Base-by-base conservation (phyloP, 2,329 filamentous ascomycete species). In the Fusarium fracticaudum region DNA sequence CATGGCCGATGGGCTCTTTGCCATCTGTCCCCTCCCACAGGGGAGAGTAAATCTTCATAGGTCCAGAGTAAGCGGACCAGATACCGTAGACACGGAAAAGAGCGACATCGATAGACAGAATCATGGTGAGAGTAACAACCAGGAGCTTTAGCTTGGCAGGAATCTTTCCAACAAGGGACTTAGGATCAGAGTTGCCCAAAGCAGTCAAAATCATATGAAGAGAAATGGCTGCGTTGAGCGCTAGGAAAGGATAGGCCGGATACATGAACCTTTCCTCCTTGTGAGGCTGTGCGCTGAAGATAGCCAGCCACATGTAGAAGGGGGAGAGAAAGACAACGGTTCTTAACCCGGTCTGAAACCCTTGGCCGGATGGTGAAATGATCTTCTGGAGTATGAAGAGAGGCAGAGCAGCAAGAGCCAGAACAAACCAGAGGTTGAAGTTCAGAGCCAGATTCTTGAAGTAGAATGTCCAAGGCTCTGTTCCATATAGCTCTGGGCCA, bases 201-300 rank as follows among this genome's bases (percentile, higher is more conserved):
- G 92, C 91, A 18, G 91, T 87, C 22, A 98, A 87, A 4, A 97
- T 79, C 66, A 97, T 92, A 81, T 98, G 95, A 41, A 97, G 85
- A 8, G 94, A 90, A 60, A 98, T 89, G 14, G 96, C 93, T 6
- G 95, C 95, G 78, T 98, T 98, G 41, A 99, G 87, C 1, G 93
- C 93, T 43, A 99, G 87, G 72, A 96, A 94, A 2, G 96, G 96
- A 79, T 99, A 99, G 5, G 91, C 93, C 0, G 96, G 96, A 79
- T 98, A 99, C 95, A 99, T 98, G 85, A 99, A 99, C 12, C 96
- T 89, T 83, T 99, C 96, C 81, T 99, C 96, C 80, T 99, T 99
- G 84, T 99, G 96, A 22, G 96, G 94, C 80, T 99, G 96, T 14
- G 93, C 81, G 1, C 94, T 96, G 84, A 99, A 98, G 71, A 98